Conservation (phyloP, 2,329 filamentous ascomycete species). For the Monosporascus sp. region DNA sequence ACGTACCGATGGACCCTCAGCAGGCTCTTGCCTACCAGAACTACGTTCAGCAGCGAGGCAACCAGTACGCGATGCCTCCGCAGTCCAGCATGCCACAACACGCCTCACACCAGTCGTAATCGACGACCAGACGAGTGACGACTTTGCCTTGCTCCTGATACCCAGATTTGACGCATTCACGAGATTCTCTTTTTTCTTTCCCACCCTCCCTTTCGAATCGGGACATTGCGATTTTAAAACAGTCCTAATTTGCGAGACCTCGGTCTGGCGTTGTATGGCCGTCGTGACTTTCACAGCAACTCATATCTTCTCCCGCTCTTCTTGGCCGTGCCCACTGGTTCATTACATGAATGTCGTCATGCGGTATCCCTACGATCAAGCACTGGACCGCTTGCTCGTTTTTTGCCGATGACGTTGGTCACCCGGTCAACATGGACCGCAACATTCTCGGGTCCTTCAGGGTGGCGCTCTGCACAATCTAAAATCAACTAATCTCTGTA, state of each 20-base stretch:
- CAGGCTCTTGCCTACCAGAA: conserved; percentile 79
- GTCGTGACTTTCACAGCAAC: conserved; percentile 19
- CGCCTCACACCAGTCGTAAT: conserved; percentile 72
- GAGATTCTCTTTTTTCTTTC: conserved; percentile 30
- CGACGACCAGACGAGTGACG: conserved; percentile 23
- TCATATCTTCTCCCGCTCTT: neutral
- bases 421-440: neutral
- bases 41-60: conserved; percentile 70
- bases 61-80: conserved; percentile 73
- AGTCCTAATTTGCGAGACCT: conserved; percentile 36
- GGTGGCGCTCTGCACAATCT: neutral
- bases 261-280: conserved; percentile 39
- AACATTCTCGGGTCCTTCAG: neutral
- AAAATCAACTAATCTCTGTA: neutral
- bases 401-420: neutral
- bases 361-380: neutral
- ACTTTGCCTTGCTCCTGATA: conserved; percentile 42
- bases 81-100: conserved; percentile 76
- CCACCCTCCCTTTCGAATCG: conserved; percentile 10
- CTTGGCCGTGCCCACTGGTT: neutral
- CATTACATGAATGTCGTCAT: neutral
- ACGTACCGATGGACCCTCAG: conserved; percentile 67
- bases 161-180: conserved; percentile 53
- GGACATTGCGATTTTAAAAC: conserved; percentile 25
- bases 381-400: neutral